Percentiles rank a stretch among this genome's conserved stretches.
Conservation (phyloP, 495 filamentous ascomycete species). For the Parachaetomium inaequale region DNA sequence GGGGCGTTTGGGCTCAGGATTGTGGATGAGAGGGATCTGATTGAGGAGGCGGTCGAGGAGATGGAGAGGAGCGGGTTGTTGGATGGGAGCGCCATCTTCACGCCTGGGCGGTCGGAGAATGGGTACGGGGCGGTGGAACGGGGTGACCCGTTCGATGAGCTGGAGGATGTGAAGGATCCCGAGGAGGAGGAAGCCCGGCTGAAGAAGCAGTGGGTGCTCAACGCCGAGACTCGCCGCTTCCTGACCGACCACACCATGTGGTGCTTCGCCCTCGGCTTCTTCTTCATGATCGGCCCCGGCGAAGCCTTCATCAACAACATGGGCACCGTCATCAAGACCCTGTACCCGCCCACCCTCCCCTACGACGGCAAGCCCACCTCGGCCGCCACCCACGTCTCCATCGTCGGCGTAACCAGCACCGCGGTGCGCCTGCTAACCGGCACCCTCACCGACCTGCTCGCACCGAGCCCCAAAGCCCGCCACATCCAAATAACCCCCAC, state of each 20-base stretch:
- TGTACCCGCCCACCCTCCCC: conserved; percentile 61
- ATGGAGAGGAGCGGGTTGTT: conserved; percentile 81
- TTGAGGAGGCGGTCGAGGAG: conserved; percentile 82
- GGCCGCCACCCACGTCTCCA: conserved; percentile 86
- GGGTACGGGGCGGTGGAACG: conserved; percentile 38
- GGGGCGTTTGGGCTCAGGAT: conserved; percentile 70
- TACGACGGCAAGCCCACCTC: conserved; percentile 51
- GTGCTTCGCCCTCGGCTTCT: conserved; percentile 86
- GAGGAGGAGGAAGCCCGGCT: conserved; percentile 62
- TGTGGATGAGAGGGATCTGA: conserved; percentile 60
- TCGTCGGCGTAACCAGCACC: conserved; percentile 87
- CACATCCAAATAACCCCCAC: conserved; percentile 39
- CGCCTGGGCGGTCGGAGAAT: conserved; percentile 32
- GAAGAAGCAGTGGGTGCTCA: conserved; percentile 82
- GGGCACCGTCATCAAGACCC: conserved; percentile 84
- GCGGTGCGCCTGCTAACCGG: conserved; percentile 79
- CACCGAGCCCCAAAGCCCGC: conserved; percentile 54
- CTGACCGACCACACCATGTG: conserved; percentile 90
- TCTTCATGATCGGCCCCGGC: conserved; percentile 87
- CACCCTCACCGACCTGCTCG: conserved; percentile 80
- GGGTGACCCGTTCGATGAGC: conserved; percentile 33
- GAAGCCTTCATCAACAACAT: conserved; percentile 98
- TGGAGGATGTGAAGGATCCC: conserved; percentile 32
- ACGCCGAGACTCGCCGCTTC: conserved; percentile 80
- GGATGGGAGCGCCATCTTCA: conserved; percentile 48